Base-by-base conservation (phyloP, 768 basidiomycete species). In the Boletus edulis region DNA sequence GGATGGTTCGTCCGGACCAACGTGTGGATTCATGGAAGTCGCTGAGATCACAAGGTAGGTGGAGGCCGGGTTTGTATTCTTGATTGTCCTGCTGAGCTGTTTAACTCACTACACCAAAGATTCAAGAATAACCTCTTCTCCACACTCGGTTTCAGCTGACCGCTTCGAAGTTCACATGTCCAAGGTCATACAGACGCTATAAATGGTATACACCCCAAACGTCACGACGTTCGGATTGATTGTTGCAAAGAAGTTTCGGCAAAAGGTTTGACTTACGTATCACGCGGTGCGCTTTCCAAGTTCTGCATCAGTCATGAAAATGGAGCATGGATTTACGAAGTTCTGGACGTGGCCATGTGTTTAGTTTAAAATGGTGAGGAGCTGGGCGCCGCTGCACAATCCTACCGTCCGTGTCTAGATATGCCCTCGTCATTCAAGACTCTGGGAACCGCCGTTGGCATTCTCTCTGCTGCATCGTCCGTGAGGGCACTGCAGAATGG, bases 401-500 rank as follows among this genome's bases (percentile, higher is more conserved):
- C 43, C 39, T 40, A 35, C 22, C 29, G 29, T 38, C 18, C 38
- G 17, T 37, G 22, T 41, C 24, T 46, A 18, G 29, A 39, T 7
- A 71, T 65, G 64, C 38, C 45, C 17, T 22, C 49, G 12, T 55
- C 46, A 44, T 40, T 56, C 44, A 61, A 29, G 34, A 29, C 46
- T 18, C 52, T 61, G 17, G 35, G 49, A 12, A n/a, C 15, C 17
- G 27, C 45, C 13, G 34, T 57, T 51, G 51, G 59, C 29, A 38
- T 68, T 40, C 41, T 68, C 32, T 58, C 37, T 12, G 11, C 22
- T 34, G 58, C 46, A 5, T 59, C 46, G 14, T 59, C 56, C 9
- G 63, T 50, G 29, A 22, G 35, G 35, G 70, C 65, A 32, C 12
- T 69, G 42, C 57, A 48, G 32, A 69, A 69, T 62, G 70, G 68